Base-by-base conservation (phyloP, 345 rosid species). In the Heritiera littoralis region DNA sequence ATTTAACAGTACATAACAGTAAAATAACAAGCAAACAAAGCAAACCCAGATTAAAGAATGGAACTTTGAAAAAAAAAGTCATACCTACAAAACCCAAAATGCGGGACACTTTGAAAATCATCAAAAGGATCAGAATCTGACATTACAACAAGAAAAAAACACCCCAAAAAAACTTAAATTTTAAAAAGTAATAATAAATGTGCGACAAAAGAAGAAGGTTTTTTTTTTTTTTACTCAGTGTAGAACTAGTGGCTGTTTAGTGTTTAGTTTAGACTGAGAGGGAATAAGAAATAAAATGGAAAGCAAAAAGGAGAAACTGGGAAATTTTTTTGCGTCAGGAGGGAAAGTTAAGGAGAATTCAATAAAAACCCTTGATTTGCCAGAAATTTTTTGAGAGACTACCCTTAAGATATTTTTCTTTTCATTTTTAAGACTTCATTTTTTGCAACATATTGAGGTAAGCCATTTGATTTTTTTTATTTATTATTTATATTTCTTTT, bases 71-170 rank as follows among this genome's bases (percentile, higher is more conserved):
- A 67, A 67, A n/a, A 43, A 7, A 12, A 43, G 7, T 43, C 59
- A 23, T 75, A 63, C 59, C 58, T 70, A 75, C 30, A 15, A 75
- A 76, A 48, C 17, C 45, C 59, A 54, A 76, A 51, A 48, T 14
- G 78, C 45, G 48, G 1, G 56, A 43, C 1, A 23, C 55, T 7
- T 23, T 3, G 43, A 30, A 75, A 59, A 72, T 52, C 60, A 72
- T 51, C 6, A 9, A 23, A 13, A 49, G 32, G 20, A 71, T 71
- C 60, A 30, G 41, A 71, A 48, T 70, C 74, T 15, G 43, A 14
- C 3, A 70, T 32, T 71, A 49, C 13, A 71, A 30, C 20, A 51
- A 49, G 6, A 51, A 49, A 30, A 3, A 1, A 51, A 32, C n/a
- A 35, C 1, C 43, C 72, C 11, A 65, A 18, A 2, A 52, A 5